These are phyloP conservation scores for Penicillium cataractarum DNA, from an alignment of 495 filamentous ascomycete genomes.

Conservation along the genomic window DNA sequence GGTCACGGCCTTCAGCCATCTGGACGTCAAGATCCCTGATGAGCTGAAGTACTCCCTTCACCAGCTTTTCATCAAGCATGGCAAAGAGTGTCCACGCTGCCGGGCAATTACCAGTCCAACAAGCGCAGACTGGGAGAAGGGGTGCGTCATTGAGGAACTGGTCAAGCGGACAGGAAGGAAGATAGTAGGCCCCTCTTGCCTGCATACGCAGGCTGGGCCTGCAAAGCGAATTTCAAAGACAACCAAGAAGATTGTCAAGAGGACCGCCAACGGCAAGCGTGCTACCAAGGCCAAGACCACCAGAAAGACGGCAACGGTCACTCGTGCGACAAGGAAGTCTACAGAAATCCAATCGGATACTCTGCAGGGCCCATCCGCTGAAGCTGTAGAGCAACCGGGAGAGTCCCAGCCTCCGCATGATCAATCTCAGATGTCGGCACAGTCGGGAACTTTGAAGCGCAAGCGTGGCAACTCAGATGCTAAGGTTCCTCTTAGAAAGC, in stretches of 20 bases:
- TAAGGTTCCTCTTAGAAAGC: background rate
- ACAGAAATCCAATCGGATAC: background rate
- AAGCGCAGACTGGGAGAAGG: conserved; percentile 50
- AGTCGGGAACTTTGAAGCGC: conserved; percentile 1
- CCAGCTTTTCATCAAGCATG: conserved; percentile 84
- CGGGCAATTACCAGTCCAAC: conserved; percentile 56
- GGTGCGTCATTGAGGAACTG: conserved; percentile 56
- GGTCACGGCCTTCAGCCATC: conserved; percentile 76
- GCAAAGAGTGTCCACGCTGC: conserved; percentile 78
- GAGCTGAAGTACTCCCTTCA: conserved; percentile 89
- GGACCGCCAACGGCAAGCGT: background rate
- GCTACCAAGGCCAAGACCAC: conserved; percentile 2
- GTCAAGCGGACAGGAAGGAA: conserved; percentile 49
- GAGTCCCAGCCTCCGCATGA: background rate
- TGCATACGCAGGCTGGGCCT: background rate
- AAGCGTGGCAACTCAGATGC: background rate
- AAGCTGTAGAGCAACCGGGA: background rate
- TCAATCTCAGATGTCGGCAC: background rate
- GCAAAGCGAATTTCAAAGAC: background rate
- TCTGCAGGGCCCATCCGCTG: background rate
- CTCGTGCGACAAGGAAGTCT: conserved; percentile 8
- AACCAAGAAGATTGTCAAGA: background rate
- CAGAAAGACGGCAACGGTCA: background rate
- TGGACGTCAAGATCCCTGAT: conserved; percentile 80
- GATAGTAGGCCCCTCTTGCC: conserved; percentile 30